A percentile compares a stretch with the other conserved stretches of the same genome.
Evolutionary conservation across 129 eudicot genomes (phyloP).

Genomic region (Dittrichia graveolens): DNA sequence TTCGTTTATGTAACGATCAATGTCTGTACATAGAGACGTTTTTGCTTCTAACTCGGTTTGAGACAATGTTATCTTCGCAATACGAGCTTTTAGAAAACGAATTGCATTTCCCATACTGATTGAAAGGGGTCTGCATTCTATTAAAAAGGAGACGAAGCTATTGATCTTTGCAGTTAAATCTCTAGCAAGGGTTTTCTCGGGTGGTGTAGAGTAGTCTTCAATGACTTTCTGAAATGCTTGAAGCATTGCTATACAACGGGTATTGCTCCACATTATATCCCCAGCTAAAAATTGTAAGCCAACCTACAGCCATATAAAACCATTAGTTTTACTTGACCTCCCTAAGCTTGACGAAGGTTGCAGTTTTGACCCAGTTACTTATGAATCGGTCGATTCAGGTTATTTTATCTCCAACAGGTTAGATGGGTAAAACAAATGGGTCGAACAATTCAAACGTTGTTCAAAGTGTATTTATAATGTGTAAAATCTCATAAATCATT

Average conservation of each 20-base stretch:
- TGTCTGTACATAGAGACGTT: constrained; percentile 52
- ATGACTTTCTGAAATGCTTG: constrained; percentile 77
- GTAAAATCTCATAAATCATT: neutral
- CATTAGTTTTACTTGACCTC: constrained; percentile 10
- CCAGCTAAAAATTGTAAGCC: constrained; percentile 80
- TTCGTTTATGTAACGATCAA: constrained; percentile 68
- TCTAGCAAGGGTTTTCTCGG: constrained; percentile 64
- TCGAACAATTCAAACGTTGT: neutral
- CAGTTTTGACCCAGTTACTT: neutral
- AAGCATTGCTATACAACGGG: constrained; percentile 92
- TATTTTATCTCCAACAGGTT: neutral
- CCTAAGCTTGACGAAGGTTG: neutral
- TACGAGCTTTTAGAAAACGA: constrained; percentile 66
- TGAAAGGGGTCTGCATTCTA: constrained; percentile 89
- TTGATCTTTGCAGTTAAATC: constrained; percentile 78
- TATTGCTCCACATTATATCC: constrained; percentile 66
- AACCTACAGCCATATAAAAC: constrained; percentile 50
- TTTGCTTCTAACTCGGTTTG: constrained; percentile 79
- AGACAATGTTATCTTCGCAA: constrained; percentile 49
- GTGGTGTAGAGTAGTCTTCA: constrained; percentile 72
- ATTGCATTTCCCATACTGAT: constrained; percentile 97
- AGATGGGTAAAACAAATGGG: constrained; percentile 7
- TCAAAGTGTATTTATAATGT: neutral
- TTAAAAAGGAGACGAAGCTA: constrained; percentile 67
- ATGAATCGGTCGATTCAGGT: neutral